These are phyloP conservation scores for Scytalidium lignicola DNA, from an alignment of 2,329 filamentous ascomycete genomes.

Conservation along the genomic window DNA sequence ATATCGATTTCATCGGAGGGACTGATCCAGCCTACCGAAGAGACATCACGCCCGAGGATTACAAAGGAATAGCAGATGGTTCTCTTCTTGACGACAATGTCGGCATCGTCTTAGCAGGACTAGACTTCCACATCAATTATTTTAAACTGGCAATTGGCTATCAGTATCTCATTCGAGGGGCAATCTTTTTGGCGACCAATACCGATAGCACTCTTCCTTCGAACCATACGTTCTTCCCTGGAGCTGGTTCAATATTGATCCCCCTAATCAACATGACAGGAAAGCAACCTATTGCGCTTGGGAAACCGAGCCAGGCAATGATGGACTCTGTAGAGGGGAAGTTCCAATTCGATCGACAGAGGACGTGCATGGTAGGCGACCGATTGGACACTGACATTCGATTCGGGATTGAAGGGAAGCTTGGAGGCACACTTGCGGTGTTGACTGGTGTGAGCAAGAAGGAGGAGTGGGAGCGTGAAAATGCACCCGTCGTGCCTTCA, in stretches of 20 bases:
- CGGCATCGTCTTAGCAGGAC: constrained; percentile 79
- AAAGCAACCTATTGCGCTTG: constrained; percentile 69
- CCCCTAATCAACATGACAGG: constrained; percentile 70
- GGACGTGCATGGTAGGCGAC: constrained; percentile 95
- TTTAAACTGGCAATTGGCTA: constrained; percentile 80
- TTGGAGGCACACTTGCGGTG: constrained; percentile 88
- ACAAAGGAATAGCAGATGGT: constrained; percentile 68
- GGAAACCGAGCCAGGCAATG: constrained; percentile 97
- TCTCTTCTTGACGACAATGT: constrained; percentile 80
- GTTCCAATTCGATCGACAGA: constrained; percentile 77
- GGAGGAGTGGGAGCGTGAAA: constrained; percentile 71
- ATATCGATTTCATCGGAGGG: constrained; percentile 76
- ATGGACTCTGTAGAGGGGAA: constrained; percentile 98
- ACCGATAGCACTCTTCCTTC: constrained; percentile 84
- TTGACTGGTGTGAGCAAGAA: constrained; percentile 85
- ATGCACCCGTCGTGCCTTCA: constrained; percentile 64
- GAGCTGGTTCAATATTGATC: constrained; percentile 77
- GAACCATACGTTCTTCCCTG: constrained; percentile 79
- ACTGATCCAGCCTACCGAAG: constrained; percentile 74
- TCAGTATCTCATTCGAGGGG: constrained; percentile 79
- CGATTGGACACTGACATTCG: constrained; percentile 91
- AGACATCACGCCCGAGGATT: constrained; percentile 78
- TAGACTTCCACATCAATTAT: constrained; percentile 96
- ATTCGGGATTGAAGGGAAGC: constrained; percentile 84
- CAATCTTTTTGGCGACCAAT: constrained; percentile 88